phyloP scores from a whole-genome alignment of 2,329 filamentous ascomycete species.

The Arthrinium phaeospermum region DNA sequence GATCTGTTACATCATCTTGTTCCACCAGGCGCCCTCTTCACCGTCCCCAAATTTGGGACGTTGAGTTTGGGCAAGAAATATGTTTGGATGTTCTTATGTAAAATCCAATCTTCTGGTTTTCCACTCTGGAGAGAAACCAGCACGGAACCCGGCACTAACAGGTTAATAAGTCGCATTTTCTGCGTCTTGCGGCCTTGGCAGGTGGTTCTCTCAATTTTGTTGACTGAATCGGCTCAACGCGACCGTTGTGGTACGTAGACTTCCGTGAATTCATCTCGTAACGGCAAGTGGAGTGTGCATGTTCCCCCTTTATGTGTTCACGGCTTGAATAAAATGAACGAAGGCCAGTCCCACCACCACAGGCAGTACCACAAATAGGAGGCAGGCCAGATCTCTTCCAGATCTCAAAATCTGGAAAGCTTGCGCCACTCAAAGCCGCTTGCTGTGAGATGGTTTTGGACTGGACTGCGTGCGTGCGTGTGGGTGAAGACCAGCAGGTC shows the following conservation, averaged over 20 bases:
- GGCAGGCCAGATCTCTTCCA: background rate
- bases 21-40: background rate
- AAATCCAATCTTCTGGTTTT: constrained; percentile 8
- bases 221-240: background rate
- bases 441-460: background rate
- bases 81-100: constrained; percentile 10
- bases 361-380: background rate
- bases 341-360: background rate
- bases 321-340: background rate
- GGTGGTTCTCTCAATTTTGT: constrained; percentile 6
- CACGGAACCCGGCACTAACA: background rate
- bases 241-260: background rate
- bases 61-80: background rate
- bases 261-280: background rate
- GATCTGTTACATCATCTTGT: constrained; percentile 1
- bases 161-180: background rate
- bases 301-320: constrained; percentile 1
- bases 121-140: background rate
- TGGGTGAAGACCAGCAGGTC: background rate
- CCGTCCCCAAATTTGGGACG: background rate
- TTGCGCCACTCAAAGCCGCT: background rate
- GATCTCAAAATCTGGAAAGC: constrained; percentile 8
- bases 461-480: background rate
- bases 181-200: background rate
- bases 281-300: background rate